Conservation (phyloP, 306 rosid genomes). For the Vicia sativa region DNA sequence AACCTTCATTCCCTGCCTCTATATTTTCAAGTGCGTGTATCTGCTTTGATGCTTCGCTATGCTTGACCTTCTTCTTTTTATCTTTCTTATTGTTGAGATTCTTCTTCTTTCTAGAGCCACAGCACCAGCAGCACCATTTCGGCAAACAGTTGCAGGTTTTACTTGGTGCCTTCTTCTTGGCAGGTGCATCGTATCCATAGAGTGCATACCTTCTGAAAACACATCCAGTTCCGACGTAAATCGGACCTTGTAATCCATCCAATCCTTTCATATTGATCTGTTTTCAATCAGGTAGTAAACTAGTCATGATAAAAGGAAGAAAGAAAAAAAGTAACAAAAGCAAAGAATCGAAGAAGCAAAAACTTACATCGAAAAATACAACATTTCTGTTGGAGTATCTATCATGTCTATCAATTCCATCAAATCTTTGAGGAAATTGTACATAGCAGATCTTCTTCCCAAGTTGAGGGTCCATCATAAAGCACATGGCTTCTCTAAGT, state of each 20-base stretch:
- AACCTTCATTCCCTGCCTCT: conserved; percentile 77
- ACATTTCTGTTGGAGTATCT: conserved; percentile 96
- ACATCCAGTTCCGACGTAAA: conserved; percentile 97
- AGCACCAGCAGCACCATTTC: conserved; percentile 76
- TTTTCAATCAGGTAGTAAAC: conserved; percentile 39
- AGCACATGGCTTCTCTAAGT: conserved; percentile 96
- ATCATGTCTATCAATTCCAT: conserved; percentile 94
- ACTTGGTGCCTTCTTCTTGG: conserved; percentile 81
- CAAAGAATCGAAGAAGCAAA: conserved; percentile 13
- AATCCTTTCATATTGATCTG: conserved; percentile 99
- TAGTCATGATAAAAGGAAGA: conserved; percentile 12
- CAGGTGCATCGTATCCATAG: conserved; percentile 89
- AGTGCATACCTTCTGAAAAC: conserved; percentile 91
- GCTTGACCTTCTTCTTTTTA: conserved; percentile 79
- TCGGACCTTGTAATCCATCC: conserved; percentile 96
- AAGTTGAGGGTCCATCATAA: conserved; percentile 96
- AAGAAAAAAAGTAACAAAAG: conserved; percentile 16
- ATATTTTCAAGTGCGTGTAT: conserved; percentile 96
- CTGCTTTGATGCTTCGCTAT: conserved; percentile 91
- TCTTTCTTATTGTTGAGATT: conserved; percentile 64
- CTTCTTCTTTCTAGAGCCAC: conserved; percentile 66
- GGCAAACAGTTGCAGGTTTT: conserved; percentile 98
- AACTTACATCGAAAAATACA: conserved; percentile 92
- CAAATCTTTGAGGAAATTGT: conserved; percentile 98
- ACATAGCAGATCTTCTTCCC: conserved; percentile 95